Percentiles rank a stretch among this genome's conserved stretches.
Evolutionary conservation across 352 stramenopile species (phyloP).

Genomic region (Phytophthora capsici): DNA sequence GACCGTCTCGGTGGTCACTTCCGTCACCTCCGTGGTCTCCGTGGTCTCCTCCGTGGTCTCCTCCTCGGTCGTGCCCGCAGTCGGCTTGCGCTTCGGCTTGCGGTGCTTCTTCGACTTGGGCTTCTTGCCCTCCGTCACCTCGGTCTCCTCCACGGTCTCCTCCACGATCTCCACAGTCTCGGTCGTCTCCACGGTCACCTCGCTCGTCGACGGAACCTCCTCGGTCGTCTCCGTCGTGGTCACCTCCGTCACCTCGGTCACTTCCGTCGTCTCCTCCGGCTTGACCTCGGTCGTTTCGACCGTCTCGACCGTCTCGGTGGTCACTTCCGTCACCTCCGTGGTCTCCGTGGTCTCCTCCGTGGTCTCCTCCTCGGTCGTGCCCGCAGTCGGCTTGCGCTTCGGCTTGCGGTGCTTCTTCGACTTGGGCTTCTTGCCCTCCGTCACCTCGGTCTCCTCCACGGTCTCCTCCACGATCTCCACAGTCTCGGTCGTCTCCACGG

Average conservation of each 20-base stretch:
- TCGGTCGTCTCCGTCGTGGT: slow-evolving; percentile 15
- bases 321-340: not conserved
- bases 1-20: not conserved
- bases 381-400: not conserved
- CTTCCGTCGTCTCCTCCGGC: not conserved
- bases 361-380: slow-evolving; percentile 2
- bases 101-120: slow-evolving; percentile 2
- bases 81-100: too few relatives aligned
- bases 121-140: slow-evolving; percentile 1
- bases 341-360: slow-evolving; percentile 4
- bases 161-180: not conserved
- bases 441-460: slow-evolving; percentile 1
- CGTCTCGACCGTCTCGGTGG: not conserved
- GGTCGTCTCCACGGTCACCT: slow-evolving; percentile 12
- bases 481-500: not conserved
- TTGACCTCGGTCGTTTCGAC: not conserved
- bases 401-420: not conserved
- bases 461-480: not conserved
- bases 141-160: slow-evolving; percentile 1
- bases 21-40: slow-evolving; percentile 11
- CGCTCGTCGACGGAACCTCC: not conserved
- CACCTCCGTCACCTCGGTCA: slow-evolving; percentile 5
- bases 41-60: slow-evolving; percentile 12
- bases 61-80: not conserved
- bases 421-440: not conserved